Conservation (phyloP, 257 asterid genomes). For the Nicotiana tabacum region DNA sequence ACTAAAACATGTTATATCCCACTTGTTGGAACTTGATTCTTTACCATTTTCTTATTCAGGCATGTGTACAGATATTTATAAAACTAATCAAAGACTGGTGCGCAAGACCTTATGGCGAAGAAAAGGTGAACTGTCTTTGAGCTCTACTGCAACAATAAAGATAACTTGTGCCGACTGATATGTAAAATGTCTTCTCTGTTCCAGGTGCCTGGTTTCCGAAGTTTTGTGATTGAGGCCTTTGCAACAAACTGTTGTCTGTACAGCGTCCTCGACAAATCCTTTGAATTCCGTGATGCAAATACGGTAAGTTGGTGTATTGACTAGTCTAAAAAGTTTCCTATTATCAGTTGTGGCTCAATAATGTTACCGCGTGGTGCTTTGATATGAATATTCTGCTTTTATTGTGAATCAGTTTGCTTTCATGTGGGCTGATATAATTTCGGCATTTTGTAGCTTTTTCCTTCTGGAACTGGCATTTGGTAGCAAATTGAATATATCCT, state of each 20-base stretch:
- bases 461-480: not conserved
- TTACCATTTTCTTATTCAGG: constrained; percentile 36
- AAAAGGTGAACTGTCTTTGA: constrained; percentile 45
- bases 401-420: not conserved
- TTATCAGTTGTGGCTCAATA: not conserved
- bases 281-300: constrained; percentile 84
- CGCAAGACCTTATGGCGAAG: constrained; percentile 50
- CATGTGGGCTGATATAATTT: not conserved
- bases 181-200: constrained; percentile 14
- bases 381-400: not conserved
- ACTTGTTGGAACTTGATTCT: constrained; percentile 5
- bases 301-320: constrained; percentile 54
- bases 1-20: not conserved
- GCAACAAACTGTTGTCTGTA: constrained; percentile 80
- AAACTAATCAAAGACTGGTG: constrained; percentile 96
- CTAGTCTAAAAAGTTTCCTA: not conserved
- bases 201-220: constrained; percentile 90
- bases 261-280: constrained; percentile 93
- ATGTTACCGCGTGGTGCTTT: not conserved
- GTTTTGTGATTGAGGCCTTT: constrained; percentile 70
- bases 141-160: not conserved
- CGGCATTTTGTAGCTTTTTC: not conserved
- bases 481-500: not conserved
- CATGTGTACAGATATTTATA: constrained; percentile 81
- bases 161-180: constrained; percentile 17